Percentiles rank a stretch among this genome's conserved stretches.
These are phyloP conservation scores for Oryza rufipogon DNA, from an alignment of 176 grass and related monocot genomes.

Conservation along the genomic window DNA sequence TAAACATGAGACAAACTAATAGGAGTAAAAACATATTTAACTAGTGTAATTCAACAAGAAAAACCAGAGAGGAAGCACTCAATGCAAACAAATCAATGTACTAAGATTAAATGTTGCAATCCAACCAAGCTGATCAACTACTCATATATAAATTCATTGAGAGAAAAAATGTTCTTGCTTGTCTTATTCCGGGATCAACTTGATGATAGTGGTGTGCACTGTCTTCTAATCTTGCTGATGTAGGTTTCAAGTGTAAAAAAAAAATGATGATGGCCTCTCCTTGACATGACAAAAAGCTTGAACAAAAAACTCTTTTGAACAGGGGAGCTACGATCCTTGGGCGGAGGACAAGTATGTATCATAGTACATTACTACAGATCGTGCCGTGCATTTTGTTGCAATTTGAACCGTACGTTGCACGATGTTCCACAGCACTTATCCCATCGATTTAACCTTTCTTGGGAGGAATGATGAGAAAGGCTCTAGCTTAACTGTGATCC, in stretches of 20 bases:
- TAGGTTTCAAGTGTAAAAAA: too few relatives aligned
- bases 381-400: conserved; percentile 30
- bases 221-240: conserved; percentile 12
- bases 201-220: not conserved
- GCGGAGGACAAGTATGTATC: not conserved
- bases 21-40: not conserved
- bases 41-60: not conserved
- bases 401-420: conserved; percentile 44
- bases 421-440: conserved; percentile 37
- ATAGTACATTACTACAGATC: not conserved
- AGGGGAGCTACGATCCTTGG: not conserved
- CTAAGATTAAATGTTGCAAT: not conserved
- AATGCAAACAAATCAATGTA: not conserved
- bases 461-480: conserved; percentile 24
- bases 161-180: not conserved
- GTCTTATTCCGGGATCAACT: not conserved
- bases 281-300: not conserved
- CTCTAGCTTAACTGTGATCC: conserved; percentile 25
- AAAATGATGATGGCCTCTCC: not conserved
- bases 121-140: not conserved
- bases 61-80: not conserved
- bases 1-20: not conserved
- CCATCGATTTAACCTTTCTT: conserved; percentile 27
- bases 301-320: not conserved
- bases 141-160: not conserved